Evolutionary conservation across 2,329 filamentous ascomycete species (phyloP), one percentile per base, ranked within the genome.

Genomic region (Aureobasidium zeae): DNA sequence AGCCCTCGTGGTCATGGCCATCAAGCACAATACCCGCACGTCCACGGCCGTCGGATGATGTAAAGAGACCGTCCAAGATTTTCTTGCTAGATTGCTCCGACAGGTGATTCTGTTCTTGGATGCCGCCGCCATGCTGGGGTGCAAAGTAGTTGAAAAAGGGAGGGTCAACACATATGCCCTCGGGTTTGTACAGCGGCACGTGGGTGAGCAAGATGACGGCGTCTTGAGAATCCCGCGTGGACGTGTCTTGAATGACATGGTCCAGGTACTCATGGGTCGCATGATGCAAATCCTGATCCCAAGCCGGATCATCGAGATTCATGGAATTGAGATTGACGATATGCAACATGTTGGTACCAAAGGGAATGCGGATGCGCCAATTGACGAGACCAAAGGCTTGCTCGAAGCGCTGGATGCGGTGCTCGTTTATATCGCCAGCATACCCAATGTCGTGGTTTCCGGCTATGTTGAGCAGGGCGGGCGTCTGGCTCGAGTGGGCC

Each of bases 361-460:
- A 34, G 7, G 26, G 46, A n/a, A 29, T 26, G 7, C 25, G 32
- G 31, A 44, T 22, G 22, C 39, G 39, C 73, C 94, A 98, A 61
- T 96, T 94, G 13, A 84, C 78, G 51, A 79, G 84, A 45, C 91
- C 91, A 66, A 94, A 98, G 1, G 76, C 74, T 16, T 73, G 71
- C 64, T 94, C 87, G 58, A 96, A 98, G 1, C 91, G 76, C 20
- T 76, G 69, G 44, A 95, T 70, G 3, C 87, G 77, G 49, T 77
- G 71, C n/a, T 72, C 66, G 29, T 82, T 86, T 49, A 96, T 73
- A 61, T 98, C 91, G 3, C 91, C 91, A 0, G 88, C 86, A 60
- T 98, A 98, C 24, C 91, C 91, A 56, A 98, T 81, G 61, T 98
- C 91, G 59, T 98, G 91, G 57, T 98, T 98, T 1, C 91, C 91